A percentile compares a stretch with the other conserved stretches of the same genome.
These are phyloP conservation scores for Blepharisma undulans DNA, from an alignment of 169 alveolate genomes.

Conservation along the genomic window DNA sequence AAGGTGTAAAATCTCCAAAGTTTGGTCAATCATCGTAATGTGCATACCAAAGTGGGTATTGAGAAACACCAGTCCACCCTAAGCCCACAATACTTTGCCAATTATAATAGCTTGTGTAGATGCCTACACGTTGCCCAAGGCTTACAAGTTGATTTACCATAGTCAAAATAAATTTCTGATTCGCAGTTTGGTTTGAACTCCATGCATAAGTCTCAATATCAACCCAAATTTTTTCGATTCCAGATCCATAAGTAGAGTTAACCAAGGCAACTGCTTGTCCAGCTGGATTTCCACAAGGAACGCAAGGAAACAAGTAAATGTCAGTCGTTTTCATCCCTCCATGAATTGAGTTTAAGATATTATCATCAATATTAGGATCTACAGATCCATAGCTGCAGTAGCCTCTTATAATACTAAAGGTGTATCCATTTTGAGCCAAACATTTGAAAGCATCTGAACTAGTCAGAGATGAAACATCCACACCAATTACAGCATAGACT, in stretches of 20 bases:
- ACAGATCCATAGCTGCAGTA: conserved; percentile 64
- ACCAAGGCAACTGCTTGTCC: conserved; percentile 14
- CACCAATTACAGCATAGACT: conserved; percentile 39
- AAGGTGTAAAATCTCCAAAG: conserved; percentile 53
- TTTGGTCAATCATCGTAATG: conserved; percentile 64
- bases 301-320: conserved; percentile 70
- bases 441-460: not conserved
- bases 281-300: conserved; percentile 25
- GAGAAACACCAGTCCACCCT: conserved; percentile 47
- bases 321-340: conserved; percentile 62
- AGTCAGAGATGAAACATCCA: conserved; percentile 50
- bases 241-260: not conserved
- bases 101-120: conserved; percentile 56
- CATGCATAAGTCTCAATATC: conserved; percentile 71
- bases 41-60: conserved; percentile 72
- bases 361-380: conserved; percentile 51
- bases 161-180: conserved; percentile 54
- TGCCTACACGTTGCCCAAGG: conserved; percentile 58
- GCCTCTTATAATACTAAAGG: conserved; percentile 68
- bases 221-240: conserved; percentile 58
- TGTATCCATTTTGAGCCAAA: conserved; percentile 38
- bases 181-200: conserved; percentile 43
- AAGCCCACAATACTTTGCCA: conserved; percentile 68
- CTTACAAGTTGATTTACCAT: conserved; percentile 41
- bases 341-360: conserved; percentile 49